Evolutionary conservation across 495 filamentous ascomycete species (phyloP), one percentile per base, ranked within the genome.

Genomic region (Aspergillus campestris): DNA sequence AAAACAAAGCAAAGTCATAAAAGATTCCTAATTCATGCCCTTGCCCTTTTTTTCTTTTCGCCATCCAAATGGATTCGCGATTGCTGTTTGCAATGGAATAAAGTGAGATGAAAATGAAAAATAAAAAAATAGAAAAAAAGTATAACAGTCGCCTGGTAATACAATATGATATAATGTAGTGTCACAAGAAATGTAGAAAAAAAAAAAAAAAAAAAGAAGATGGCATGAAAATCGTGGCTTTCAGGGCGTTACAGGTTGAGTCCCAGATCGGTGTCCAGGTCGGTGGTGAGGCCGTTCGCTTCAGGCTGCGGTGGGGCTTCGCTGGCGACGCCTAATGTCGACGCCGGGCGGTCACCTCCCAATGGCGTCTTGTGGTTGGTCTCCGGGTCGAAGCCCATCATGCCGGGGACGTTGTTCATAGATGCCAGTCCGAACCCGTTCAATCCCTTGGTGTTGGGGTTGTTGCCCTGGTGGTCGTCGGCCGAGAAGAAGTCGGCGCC

Each of bases 401-500:
- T 47, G 24, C 63, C 57, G 10, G 51, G 38, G 13, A 62, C 44
- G 11, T 55, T 55, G 28, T 55, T 51, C 39, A 66, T 40, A 18
- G 47, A n/a, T 6, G 44, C 34, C 29, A 54, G 15, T 9, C 46
- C 53, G 40, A 70, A 65, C 1, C 52, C 53, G 39, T 48, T 51
- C 50, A 38, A 52, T 45, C 39, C 55, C 8, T 54, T 53, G 7
- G 37, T 45, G 12, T 18, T 40, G 11, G 45, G n/a, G 27, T 49
- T 44, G 10, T 27, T 42, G 15, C 24, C 47, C 7, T 41, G 24
- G 33, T 47, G 50, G 1, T 67, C 61, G 6, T 70, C 65, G 10
- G 58, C 52, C 10, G 53, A 48, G 12, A 71, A 64, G 35, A 68
- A 57, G 8, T 71, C 70, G n/a, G 57, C 61, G 0, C 59, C 60